Evolutionary conservation across 345 rosid genomes (phyloP).

Genomic region (Bretschneidera sinensis): DNA sequence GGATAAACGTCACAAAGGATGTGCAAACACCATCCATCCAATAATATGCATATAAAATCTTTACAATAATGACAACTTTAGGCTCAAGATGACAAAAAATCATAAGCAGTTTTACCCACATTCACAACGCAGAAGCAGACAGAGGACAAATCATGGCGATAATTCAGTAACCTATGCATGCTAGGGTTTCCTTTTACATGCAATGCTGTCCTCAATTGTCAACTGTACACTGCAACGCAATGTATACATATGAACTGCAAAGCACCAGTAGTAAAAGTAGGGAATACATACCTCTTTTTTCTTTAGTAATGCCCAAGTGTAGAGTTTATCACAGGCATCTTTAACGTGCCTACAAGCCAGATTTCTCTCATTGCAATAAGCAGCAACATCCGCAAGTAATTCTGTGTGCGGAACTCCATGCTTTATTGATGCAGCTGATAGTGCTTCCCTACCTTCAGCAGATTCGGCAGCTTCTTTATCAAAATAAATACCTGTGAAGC

Average conservation of each 20-base stretch:
- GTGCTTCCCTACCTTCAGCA: constrained; percentile 48
- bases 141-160: too few species aligned
- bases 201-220: background rate
- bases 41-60: too few species aligned
- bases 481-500: constrained; percentile 56
- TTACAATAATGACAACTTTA: too few species aligned
- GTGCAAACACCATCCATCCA: too few species aligned
- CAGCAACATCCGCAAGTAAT: constrained; percentile 49
- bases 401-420: constrained; percentile 51
- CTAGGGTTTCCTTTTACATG: background rate
- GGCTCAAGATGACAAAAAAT: too few species aligned
- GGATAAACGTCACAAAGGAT: too few species aligned
- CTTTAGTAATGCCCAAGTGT: constrained; percentile 76
- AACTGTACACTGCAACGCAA: background rate
- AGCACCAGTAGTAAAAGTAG: background rate
- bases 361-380: constrained; percentile 62
- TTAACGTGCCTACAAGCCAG: constrained; percentile 69
- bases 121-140: too few species aligned
- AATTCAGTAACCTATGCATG: background rate
- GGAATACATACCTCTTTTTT: constrained; percentile 46
- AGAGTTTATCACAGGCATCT: constrained; percentile 78
- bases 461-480: constrained; percentile 56
- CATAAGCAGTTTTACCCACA: too few species aligned
- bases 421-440: constrained; percentile 54
- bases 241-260: too few species aligned